Evolutionary conservation across 2,329 filamentous ascomycete genomes (phyloP).

Genomic region (Magnaporthiopsis incrustans): DNA sequence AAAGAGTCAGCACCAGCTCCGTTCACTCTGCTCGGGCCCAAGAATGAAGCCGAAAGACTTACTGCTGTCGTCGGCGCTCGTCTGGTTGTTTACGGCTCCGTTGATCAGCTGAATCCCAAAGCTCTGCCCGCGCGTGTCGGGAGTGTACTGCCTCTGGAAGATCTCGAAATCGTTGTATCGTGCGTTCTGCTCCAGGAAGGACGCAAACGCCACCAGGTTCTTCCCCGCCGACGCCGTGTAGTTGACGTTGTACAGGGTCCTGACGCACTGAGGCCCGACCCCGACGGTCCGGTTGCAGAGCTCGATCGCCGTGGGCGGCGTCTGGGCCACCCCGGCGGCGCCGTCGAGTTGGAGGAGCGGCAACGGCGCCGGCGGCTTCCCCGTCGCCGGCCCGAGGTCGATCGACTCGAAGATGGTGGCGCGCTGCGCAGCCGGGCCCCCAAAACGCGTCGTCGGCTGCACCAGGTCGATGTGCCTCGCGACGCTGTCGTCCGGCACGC

Average conservation of each 20-base stretch:
- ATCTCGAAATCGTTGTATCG: constrained; percentile 38
- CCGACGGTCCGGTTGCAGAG: constrained; percentile 24
- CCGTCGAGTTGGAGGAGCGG: constrained; percentile 8
- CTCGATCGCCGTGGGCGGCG: constrained; percentile 17
- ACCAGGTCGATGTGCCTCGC: constrained; percentile 50
- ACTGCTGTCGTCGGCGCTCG: constrained; percentile 26
- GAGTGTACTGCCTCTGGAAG: constrained; percentile 44
- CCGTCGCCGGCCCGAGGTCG: constrained; percentile 16
- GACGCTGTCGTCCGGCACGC: constrained; percentile 44
- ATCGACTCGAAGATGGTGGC: constrained; percentile 30
- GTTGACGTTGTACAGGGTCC: constrained; percentile 37
- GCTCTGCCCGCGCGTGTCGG: constrained; percentile 39
- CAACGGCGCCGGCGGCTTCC: constrained; percentile 6
- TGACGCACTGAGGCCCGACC: constrained; percentile 40
- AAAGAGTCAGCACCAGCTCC: not conserved
- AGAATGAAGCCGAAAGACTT: constrained; percentile 8
- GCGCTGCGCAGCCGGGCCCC: constrained; percentile 34
- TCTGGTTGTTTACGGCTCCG: constrained; percentile 42
- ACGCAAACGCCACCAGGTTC: constrained; percentile 29
- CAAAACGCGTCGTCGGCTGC: constrained; percentile 58
- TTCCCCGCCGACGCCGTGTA: constrained; percentile 22
- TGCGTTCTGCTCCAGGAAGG: constrained; percentile 41
- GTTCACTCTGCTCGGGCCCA: too few relatives aligned
- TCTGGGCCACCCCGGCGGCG: constrained; percentile 10
- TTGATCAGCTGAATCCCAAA: constrained; percentile 51